Base-by-base conservation (phyloP, 352 stramenopile species). In the Pythium angustatum region DNA sequence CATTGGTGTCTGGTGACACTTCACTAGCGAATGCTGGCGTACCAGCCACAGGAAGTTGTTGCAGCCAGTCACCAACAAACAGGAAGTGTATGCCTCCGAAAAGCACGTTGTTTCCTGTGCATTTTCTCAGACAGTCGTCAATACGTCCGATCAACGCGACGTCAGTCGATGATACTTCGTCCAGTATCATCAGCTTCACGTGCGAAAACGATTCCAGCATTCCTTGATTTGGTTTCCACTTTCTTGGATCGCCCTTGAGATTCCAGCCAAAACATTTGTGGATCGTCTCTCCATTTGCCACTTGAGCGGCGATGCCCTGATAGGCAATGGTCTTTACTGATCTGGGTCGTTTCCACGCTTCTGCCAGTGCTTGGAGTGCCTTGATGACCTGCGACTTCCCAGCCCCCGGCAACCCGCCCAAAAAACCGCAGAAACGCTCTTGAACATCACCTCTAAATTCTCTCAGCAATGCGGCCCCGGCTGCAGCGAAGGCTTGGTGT, bases 31-130 rank as follows among this genome's bases (percentile, higher is more conserved):
- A 75, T 11, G 36, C 54, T 26, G 68, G 68, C 12, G 66, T 43
- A 0, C 64, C 64, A 1, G 58, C 57, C 0, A 76, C 65, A 44
- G 69, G 65, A 50, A 71, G 43, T 33, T 73, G 69, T 28, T 73
- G 64, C 0, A 73, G 24, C 69, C 69, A 76, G 31, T 73, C 69
- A 49, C 69, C 69, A 7, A 64, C 69, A 9, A 76, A 55, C 17
- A 71, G 41, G 11, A 72, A 27, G 31, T 76, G 60, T 27, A 73
- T 30, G 17, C 69, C 61, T 44, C 62, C 51, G 24, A 71, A 72
- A 6, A 44, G n/a, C n/a, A n/a, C n/a, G n/a, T n/a, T 48, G 14
- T 38, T 17, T 7, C 8, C n/a, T 14, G 55, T 12, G n/a, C 31
- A 22, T n/a, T 53, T 34, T 6, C 59, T 40, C 5, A 68, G 26